phyloP scores from a whole-genome alignment of 768 basidiomycete species.

The Leucocoprinus sp. region DNA sequence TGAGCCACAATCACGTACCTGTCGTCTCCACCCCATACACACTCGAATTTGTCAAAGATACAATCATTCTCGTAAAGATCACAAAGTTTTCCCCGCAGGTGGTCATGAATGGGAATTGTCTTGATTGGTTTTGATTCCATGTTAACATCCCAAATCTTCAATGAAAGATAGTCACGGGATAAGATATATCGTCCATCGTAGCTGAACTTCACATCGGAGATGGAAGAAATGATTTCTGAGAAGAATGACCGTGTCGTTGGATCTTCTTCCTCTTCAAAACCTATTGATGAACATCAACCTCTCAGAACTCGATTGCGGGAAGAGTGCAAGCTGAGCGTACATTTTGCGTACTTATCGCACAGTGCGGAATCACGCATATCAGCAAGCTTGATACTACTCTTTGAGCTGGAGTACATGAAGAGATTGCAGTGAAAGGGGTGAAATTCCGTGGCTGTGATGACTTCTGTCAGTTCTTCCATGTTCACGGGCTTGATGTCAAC shows the following conservation, averaged over 20 bases:
- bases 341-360: conserved; percentile 94
- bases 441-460: conserved; percentile 99
- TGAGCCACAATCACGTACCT: conserved; percentile 49
- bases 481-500: conserved; percentile 99
- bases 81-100: conserved; percentile 93
- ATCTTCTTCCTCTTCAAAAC: conserved; percentile 98
- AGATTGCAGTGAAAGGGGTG: conserved; percentile 96
- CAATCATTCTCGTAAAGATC: conserved; percentile 99
- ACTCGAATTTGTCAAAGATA: conserved; percentile 99
- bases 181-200: conserved; percentile 95
- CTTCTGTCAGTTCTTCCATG: conserved; percentile 99
- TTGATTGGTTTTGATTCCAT: conserved; percentile 96
- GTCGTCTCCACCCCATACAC: conserved; percentile 95
- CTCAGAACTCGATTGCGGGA: conserved; percentile 5
- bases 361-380: conserved; percentile 98
- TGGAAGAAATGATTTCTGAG: conserved; percentile 98
- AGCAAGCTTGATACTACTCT: conserved; percentile 98
- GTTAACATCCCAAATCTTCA: conserved; percentile 99
- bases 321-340: conserved; percentile 39
- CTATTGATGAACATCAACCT: conserved; percentile 32
- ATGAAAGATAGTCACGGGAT: conserved; percentile 91
- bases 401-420: conserved; percentile 99
- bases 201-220: conserved; percentile 99
- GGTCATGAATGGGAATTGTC: conserved; percentile 98
- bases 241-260: conserved; percentile 97